Percentiles rank a stretch among this genome's conserved stretches.
These are phyloP conservation scores for Trichoderma pleuroti DNA, from an alignment of 2,329 filamentous ascomycete species.

Conservation along the genomic window DNA sequence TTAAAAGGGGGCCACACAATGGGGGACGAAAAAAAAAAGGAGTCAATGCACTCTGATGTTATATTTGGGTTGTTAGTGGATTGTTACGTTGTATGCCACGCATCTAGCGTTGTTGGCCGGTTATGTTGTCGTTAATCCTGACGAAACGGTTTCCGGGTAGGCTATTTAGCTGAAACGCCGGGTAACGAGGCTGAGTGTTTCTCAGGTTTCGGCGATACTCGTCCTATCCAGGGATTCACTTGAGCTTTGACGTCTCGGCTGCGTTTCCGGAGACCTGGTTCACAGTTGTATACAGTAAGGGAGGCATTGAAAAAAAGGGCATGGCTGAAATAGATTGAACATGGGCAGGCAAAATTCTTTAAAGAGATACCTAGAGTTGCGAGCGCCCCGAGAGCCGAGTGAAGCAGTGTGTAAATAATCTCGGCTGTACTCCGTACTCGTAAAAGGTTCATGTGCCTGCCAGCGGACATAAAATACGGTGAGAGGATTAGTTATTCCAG, in stretches of 20 bases:
- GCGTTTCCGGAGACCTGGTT: not conserved
- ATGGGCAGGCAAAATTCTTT: not conserved
- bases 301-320: not conserved
- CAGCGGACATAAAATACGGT: not conserved
- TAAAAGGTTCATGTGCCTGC: not conserved
- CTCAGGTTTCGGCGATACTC: not conserved
- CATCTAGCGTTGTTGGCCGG: not conserved
- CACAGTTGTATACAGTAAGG: not conserved
- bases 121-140: not conserved
- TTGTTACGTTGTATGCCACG: slow-evolving; percentile 8
- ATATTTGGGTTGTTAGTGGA: not conserved
- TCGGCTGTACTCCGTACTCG: not conserved
- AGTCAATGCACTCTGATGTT: not conserved
- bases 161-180: not conserved
- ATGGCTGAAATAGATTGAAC: not conserved
- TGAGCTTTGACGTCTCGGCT: slow-evolving; percentile 1
- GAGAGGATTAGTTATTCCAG: not conserved
- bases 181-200: not conserved
- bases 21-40: not conserved
- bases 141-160: not conserved
- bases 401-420: not conserved
- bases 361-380: not conserved
- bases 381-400: not conserved
- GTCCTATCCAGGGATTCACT: not conserved
- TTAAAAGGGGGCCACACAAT: not conserved